Evolutionary conservation across 2,329 filamentous ascomycete species (phyloP), one percentile per base, ranked within the genome.

Genomic region (Ophiognomonia clavigignenti-juglandacearum): DNA sequence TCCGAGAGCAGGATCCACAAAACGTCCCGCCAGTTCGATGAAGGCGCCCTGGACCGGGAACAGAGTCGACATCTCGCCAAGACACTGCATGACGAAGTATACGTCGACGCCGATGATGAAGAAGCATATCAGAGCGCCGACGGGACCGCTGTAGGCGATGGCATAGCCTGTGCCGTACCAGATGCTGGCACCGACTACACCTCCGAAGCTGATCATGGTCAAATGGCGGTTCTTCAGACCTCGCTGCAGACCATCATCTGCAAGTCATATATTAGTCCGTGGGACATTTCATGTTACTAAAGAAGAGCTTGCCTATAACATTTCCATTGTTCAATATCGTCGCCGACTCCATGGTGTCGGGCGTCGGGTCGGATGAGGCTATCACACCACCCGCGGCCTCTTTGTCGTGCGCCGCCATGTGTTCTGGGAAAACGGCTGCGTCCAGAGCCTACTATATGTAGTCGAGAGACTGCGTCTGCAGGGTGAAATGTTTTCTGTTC

Each of bases 51-150:
- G 69, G 1, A 73, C 70, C 0, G 74, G 75, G 35, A 75, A 76
- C 2, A 77, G 56, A 0, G 75, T 78, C 1, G 74, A 71, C 64
- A 79, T 68, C 56, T 80, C 76, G n/a, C 75, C 76, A 6, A 80
- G 59, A 2, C 69, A 72, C 62, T 78, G 76, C 66, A 75, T 78
- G 44, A 62, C 60, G 48, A 62, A 63, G 51, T 59, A 64, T 32
- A 61, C 58, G n/a, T 50, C 60, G 4, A 63, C 35, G 9, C 60
- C 61, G 35, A 63, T 52, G 50, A 63, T 57, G 22, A 62, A 43
- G 50, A 62, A 63, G 52, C 59, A 60, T 19, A 64, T 52, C n/a
- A 63, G 43, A 1, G 62, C 60, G 10, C 62, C 61, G 9, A 61
- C 53, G 6, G 61, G 61, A 3, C 61, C 61, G 44, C 55, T 59